phyloP scores from a whole-genome alignment of 306 rosid species.

The Cucurbita pepo region DNA sequence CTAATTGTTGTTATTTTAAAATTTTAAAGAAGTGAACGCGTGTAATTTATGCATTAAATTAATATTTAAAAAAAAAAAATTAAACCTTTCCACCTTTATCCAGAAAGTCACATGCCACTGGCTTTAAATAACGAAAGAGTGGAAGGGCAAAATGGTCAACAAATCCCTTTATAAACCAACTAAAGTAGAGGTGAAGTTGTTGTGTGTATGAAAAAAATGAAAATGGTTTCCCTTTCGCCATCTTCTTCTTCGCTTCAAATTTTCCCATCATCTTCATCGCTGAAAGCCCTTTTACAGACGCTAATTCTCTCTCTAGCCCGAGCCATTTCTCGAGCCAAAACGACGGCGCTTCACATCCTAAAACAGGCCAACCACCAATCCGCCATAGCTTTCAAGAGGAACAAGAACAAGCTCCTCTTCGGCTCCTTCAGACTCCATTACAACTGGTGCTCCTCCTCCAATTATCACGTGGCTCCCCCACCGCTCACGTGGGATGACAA shows the following conservation, averaged over 20 bases:
- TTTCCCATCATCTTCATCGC: slow-evolving; percentile 17
- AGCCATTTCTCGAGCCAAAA: slow-evolving; percentile 38
- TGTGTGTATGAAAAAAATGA: neutral
- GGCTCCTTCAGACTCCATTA: slow-evolving; percentile 9
- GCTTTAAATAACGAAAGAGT: slow-evolving; percentile 15
- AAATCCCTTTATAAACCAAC: slow-evolving; percentile 8
- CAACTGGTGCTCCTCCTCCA: slow-evolving; percentile 7
- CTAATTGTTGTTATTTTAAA: too few relatives aligned
- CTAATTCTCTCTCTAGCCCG: slow-evolving; percentile 42
- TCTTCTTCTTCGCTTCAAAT: slow-evolving; percentile 24
- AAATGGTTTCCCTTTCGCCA: slow-evolving; percentile 26
- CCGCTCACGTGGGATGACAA: neutral
- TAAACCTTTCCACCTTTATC: neutral
- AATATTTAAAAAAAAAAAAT: too few relatives aligned
- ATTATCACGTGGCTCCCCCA: neutral
- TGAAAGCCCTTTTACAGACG: slow-evolving; percentile 45
- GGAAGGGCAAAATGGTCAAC: slow-evolving; percentile 37
- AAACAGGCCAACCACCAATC: slow-evolving; percentile 13
- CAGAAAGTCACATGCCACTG: slow-evolving; percentile 5
- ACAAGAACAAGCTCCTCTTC: neutral
- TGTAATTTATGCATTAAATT: neutral
- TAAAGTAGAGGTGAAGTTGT: neutral
- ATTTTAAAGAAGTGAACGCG: neutral
- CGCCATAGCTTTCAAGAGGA: slow-evolving; percentile 1
- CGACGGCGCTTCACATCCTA: slow-evolving; percentile 14